These are phyloP conservation scores for Lactarius psammicola DNA, from an alignment of 768 basidiomycete genomes.

Conservation along the genomic window DNA sequence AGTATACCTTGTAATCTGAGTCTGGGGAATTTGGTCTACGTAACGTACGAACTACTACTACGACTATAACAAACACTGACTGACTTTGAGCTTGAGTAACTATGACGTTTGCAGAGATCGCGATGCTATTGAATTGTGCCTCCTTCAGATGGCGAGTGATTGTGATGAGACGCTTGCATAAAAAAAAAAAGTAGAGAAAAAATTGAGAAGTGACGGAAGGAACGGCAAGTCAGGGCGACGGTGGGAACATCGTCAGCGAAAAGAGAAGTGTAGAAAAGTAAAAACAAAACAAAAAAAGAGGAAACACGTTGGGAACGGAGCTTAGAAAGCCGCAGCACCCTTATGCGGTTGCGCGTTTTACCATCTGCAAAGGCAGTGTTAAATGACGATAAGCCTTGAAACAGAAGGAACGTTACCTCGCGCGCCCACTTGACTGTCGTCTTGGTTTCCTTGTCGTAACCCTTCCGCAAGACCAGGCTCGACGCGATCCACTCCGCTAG, in stretches of 20 bases:
- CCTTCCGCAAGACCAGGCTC: constrained; percentile 70
- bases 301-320: background rate
- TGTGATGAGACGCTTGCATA: constrained; percentile 23
- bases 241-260: constrained; percentile 25
- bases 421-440: constrained; percentile 91
- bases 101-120: constrained; percentile 29
- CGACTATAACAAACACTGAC: constrained; percentile 21
- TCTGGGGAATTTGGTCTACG: constrained; percentile 19
- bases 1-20: constrained; percentile 24
- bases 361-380: constrained; percentile 51
- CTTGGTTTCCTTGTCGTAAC: constrained; percentile 76
- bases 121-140: constrained; percentile 45
- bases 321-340: background rate
- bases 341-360: constrained; percentile 63
- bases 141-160: constrained; percentile 66
- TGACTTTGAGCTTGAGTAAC: constrained; percentile 24
- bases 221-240: constrained; percentile 20
- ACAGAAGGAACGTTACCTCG: constrained; percentile 56
- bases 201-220: constrained; percentile 42
- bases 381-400: constrained; percentile 1
- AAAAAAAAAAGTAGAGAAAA: constrained; percentile 34
- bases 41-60: constrained; percentile 25
- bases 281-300: background rate
- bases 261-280: constrained; percentile 2
- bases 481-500: constrained; percentile 76